Percentiles rank a stretch among this genome's conserved stretches.
phyloP scores from a whole-genome alignment of 805 yeast genomes.

The Candida coleopterorum region DNA sequence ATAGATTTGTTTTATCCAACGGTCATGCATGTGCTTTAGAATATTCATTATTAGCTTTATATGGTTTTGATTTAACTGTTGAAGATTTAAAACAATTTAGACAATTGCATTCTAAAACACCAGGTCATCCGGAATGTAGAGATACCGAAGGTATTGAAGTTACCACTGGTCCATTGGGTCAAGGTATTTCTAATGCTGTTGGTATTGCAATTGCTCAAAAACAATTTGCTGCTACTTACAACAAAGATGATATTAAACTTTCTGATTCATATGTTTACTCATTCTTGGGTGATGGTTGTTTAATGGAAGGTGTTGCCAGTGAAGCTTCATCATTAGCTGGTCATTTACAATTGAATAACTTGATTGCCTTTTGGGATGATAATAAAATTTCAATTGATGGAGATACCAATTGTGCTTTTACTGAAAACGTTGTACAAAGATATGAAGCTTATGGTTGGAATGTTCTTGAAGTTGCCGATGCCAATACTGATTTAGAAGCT shows the following conservation, averaged over 20 bases:
- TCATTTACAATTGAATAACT: constrained; percentile 87
- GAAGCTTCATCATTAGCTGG: constrained; percentile 96
- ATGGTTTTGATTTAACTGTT: constrained; percentile 74
- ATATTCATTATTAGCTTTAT: constrained; percentile 79
- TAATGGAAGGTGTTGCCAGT: constrained; percentile 95
- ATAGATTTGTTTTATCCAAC: constrained; percentile 89
- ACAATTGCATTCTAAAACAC: constrained; percentile 85
- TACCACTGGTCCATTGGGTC: constrained; percentile 98
- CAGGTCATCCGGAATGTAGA: constrained; percentile 91
- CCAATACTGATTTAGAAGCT: constrained; percentile 71
- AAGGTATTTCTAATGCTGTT: constrained; percentile 94
- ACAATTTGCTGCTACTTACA: constrained; percentile 87
- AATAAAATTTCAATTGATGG: constrained; percentile 97
- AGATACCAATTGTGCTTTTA: constrained; percentile 80
- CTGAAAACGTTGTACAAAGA: constrained; percentile 84
- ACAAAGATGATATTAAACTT: constrained; percentile 74
- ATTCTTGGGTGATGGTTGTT: constrained; percentile 95
- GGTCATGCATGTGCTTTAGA: constrained; percentile 94
- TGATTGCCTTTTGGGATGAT: constrained; percentile 94
- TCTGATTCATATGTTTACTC: constrained; percentile 73
- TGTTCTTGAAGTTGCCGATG: constrained; percentile 68
- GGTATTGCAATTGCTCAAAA: constrained; percentile 95
- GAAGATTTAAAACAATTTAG: constrained; percentile 90
- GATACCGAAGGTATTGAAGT: constrained; percentile 93
- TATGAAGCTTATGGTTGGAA: constrained; percentile 95